Percentiles rank a stretch among this genome's conserved stretches.
These are phyloP conservation scores for Neoboletus magnificus DNA, from an alignment of 768 basidiomycete genomes.

Conservation along the genomic window DNA sequence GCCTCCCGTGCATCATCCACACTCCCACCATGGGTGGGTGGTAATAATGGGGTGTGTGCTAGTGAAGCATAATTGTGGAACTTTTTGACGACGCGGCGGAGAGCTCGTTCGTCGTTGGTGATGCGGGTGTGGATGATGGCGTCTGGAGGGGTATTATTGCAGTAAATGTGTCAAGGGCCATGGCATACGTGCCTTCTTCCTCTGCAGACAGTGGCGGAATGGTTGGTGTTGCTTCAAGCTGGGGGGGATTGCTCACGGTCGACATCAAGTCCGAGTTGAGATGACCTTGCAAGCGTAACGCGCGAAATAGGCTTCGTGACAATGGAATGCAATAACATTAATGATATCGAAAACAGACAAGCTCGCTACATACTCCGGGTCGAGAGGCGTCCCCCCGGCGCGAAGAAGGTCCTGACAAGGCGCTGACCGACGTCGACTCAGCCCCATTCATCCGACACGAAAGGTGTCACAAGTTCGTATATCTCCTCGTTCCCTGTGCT, in stretches of 20 bases:
- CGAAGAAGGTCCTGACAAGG: background rate
- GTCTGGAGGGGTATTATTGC: conserved; percentile 44
- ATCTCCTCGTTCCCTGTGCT: conserved; percentile 71
- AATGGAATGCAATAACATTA: background rate
- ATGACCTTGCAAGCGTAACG: background rate
- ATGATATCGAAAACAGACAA: background rate
- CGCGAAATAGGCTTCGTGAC: background rate
- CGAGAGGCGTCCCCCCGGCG: background rate
- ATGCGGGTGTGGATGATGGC: conserved; percentile 78
- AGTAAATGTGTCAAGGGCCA: conserved; percentile 9
- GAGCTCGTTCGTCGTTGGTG: conserved; percentile 75
- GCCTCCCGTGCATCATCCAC: conserved; percentile 75
- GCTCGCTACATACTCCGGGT: background rate
- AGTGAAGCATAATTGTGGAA: conserved; percentile 70
- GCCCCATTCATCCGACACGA: conserved; percentile 74
- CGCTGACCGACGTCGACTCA: conserved; percentile 22
- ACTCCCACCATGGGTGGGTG: conserved; percentile 24
- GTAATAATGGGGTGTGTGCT: conserved; percentile 46
- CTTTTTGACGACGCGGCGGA: conserved; percentile 77
- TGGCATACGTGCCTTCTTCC: conserved; percentile 52
- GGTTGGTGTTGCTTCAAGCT: conserved; percentile 10
- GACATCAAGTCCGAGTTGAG: conserved; percentile 1
- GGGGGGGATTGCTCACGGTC: background rate
- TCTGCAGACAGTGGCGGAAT: conserved; percentile 53
- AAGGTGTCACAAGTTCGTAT: conserved; percentile 80